Base-by-base conservation (phyloP, 2,329 filamentous ascomycete genomes). In the Botryotinia convoluta region DNA sequence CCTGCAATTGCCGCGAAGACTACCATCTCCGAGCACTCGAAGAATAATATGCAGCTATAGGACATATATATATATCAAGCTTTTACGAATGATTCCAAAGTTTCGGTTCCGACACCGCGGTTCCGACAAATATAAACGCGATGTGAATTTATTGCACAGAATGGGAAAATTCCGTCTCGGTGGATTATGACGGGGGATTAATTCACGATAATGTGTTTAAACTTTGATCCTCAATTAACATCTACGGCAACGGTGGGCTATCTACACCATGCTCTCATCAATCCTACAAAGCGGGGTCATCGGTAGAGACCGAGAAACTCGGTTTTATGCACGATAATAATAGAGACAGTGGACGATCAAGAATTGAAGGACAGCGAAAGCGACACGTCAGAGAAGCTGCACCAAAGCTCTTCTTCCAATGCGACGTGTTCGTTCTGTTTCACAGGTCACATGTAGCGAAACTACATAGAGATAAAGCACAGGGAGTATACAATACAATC, bases 301-400 rank as follows among this genome's bases (percentile, higher is more conserved):
- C 35, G 48, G 63, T 44, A 65, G 63, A 48, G 20, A 57, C 65
- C 35, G 65, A 54, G 48, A 68, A 68, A 57, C n/a, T 68, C 65
- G 35, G 65, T 68, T 68, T 57, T 29, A 68, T 42, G 65, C 48
- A 68, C 45, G 32, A 54, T 67, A 65, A 65, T 68, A 68, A 68
- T 68, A 48, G 65, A 68, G 48, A 57, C 42, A 68, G 48, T 68
- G 65, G 65, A 51, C 65, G 18, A 57, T 39, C 65, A 68, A 42
- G 48, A 68, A 57, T 68, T 29, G 35, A 26, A 68, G 48, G 48
- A 68, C 65, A 68, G 20, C 65, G 54, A 68, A n/a, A 51, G 65
- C 65, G 65, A 68, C 48, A 68, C 65, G 65, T 68, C 65, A 68
- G 65, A 68, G 65, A 57, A 29, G 26, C 48, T 67, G 48, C 65